phyloP scores from a whole-genome alignment of 371 early-diverging fungal species.

The Phascolomyces articulosus region DNA sequence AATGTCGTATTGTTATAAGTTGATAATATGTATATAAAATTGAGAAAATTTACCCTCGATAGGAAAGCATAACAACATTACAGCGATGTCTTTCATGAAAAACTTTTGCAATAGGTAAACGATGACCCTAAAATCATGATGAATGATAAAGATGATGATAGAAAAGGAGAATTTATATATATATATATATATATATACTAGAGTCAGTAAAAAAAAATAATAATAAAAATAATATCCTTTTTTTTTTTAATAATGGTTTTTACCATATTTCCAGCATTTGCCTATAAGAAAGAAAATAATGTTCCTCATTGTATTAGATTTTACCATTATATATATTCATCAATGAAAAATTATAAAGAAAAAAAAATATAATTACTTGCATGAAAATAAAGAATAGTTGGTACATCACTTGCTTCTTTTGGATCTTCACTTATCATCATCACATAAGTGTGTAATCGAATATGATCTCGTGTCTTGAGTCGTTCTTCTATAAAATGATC shows the following conservation, averaged over 20 bases:
- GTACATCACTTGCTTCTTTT: conserved; percentile 57
- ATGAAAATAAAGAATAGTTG: conserved; percentile 86
- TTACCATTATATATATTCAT: not conserved
- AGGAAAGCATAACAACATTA: conserved; percentile 96
- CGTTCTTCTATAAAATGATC: conserved; percentile 73
- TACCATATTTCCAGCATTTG: conserved; percentile 96
- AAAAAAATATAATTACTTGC: conserved; percentile 38
- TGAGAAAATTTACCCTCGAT: conserved; percentile 76
- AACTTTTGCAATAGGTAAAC: conserved; percentile 83
- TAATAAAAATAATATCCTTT: too few species aligned
- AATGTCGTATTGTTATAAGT: too few species aligned
- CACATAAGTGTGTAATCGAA: conserved; percentile 77
- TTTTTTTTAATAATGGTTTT: not conserved
- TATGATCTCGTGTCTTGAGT: conserved; percentile 78
- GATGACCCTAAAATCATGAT: conserved; percentile 68
- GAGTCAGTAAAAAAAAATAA: too few species aligned
- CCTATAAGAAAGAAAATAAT: conserved; percentile 39
- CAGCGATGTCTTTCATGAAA: conserved; percentile 69
- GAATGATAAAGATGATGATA: not conserved
- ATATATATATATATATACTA: not conserved
- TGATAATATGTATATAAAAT: not conserved
- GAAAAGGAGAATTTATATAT: not conserved
- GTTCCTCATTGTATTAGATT: not conserved
- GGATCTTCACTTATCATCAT: conserved; percentile 64
- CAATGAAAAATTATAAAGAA: too few species aligned